phyloP scores from a whole-genome alignment of 306 rosid genomes.

The Castanea mollissima region DNA sequence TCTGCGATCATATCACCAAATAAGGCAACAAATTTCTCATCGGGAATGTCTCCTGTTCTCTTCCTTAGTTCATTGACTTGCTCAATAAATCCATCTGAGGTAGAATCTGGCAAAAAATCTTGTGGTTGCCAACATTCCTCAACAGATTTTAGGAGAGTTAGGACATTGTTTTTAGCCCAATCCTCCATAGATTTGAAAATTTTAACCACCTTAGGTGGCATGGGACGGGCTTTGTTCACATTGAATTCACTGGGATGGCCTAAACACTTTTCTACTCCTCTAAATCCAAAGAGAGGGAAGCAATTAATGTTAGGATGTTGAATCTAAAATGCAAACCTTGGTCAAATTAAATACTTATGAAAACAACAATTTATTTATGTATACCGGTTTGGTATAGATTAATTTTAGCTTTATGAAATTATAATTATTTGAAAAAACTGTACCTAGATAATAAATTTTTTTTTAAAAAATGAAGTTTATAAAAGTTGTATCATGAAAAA shows the following conservation, averaged over 20 bases:
- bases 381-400: no score
- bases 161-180: slow-evolving; percentile 70
- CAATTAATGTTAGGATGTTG: slow-evolving; percentile 2
- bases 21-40: slow-evolving; percentile 75
- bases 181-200: slow-evolving; percentile 68
- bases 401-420: no score
- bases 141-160: slow-evolving; percentile 66
- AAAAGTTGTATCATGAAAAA: no score
- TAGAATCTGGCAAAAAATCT: slow-evolving; percentile 72
- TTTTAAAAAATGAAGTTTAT: no score
- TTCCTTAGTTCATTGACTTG: slow-evolving; percentile 73
- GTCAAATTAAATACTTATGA: no score
- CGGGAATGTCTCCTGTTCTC: slow-evolving; percentile 74
- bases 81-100: slow-evolving; percentile 66
- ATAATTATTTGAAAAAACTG: no score
- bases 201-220: slow-evolving; percentile 75
- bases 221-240: slow-evolving; percentile 69
- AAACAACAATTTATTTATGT: no score
- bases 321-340: no score
- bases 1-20: slow-evolving; percentile 92
- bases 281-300: background rate
- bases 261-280: slow-evolving; percentile 62
- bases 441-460: no score
- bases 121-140: slow-evolving; percentile 88
- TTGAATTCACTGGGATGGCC: slow-evolving; percentile 71